A percentile compares a stretch with the other conserved stretches of the same genome.
phyloP scores from a whole-genome alignment of 768 basidiomycete species.

The Neoboletus brunneissimus region DNA sequence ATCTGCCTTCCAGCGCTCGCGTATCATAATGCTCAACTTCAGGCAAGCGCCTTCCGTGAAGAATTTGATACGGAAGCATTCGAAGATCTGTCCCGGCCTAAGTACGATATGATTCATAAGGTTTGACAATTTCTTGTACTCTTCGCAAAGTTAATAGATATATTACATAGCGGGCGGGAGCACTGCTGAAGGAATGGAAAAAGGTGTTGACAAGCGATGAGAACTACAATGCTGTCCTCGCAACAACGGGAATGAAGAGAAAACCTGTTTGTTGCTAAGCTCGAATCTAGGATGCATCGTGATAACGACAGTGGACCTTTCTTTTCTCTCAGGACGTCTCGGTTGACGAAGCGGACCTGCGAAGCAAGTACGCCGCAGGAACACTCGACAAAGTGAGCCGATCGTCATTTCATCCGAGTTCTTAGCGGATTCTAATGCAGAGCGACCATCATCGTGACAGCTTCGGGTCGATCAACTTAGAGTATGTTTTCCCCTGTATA shows the following conservation, averaged over 20 bases:
- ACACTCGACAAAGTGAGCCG: conserved; percentile 60
- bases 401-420: background rate
- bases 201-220: conserved; percentile 57
- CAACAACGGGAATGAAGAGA: conserved; percentile 58
- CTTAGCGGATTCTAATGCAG: conserved; percentile 4
- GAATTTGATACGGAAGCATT: conserved; percentile 76
- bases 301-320: background rate
- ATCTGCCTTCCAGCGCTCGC: conserved; percentile 47
- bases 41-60: conserved; percentile 91
- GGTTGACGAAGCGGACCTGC: conserved; percentile 71
- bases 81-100: conserved; percentile 80
- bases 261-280: conserved; percentile 53
- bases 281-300: background rate
- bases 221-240: conserved; percentile 52
- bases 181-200: conserved; percentile 71
- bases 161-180: conserved; percentile 57
- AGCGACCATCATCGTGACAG: conserved; percentile 36
- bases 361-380: conserved; percentile 59
- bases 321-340: conserved; percentile 49
- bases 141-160: background rate
- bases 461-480: conserved; percentile 77
- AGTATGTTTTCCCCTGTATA: conserved; percentile 38
- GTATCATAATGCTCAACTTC: conserved; percentile 85
- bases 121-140: conserved; percentile 36
- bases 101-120: conserved; percentile 75